Conservation (phyloP, 441 rosid species). For the Gossypium gossypioides region DNA sequence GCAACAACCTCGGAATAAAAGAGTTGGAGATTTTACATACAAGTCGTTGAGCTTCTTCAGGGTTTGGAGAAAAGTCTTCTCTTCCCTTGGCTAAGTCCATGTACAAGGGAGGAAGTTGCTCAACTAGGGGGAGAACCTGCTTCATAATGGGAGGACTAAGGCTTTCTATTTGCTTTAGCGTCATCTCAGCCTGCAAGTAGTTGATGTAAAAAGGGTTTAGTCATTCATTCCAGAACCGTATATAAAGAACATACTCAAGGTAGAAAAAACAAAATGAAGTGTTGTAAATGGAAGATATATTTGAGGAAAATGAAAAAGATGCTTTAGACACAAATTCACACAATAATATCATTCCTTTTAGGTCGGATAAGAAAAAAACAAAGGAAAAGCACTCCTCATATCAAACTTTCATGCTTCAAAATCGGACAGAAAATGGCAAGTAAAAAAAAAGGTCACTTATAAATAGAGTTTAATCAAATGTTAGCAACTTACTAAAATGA, state of each 20-base stretch:
- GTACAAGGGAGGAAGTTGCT: constrained; percentile 88
- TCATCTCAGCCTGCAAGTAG: constrained; percentile 78
- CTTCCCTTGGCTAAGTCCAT: constrained; percentile 85
- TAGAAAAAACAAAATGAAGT: background rate
- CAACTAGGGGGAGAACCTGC: constrained; percentile 84
- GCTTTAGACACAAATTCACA: background rate
- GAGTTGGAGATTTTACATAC: constrained; percentile 36
- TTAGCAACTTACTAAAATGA: background rate
- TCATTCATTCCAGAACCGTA: background rate
- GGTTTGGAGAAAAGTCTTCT: constrained; percentile 85
- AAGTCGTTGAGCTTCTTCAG: constrained; percentile 87
- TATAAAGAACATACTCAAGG: background rate
- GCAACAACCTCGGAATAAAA: background rate
- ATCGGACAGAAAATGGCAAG: background rate
- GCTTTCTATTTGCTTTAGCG: constrained; percentile 73
- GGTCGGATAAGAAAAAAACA: background rate
- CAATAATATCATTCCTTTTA: background rate
- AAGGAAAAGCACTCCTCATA: background rate
- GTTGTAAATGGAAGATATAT: background rate
- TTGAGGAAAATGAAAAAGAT: background rate
- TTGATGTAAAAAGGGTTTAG: background rate
- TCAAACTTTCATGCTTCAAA: background rate
- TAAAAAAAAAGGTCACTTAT: background rate
- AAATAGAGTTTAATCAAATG: background rate
- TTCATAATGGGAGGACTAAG: constrained; percentile 84